Conservation (phyloP, 768 basidiomycete species). For the Lactarius evosmus region DNA sequence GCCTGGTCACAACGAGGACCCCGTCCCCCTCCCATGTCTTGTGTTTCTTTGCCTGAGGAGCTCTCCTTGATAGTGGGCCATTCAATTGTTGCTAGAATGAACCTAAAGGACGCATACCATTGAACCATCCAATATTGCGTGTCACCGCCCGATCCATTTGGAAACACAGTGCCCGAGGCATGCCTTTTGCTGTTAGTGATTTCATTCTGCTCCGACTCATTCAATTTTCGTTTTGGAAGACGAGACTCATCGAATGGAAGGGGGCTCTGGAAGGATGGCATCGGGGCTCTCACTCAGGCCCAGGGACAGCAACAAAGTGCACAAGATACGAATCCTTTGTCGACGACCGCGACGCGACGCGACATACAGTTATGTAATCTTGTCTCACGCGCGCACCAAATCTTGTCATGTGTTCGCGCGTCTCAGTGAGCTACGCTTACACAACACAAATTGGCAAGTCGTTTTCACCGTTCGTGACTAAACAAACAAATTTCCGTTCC, state of each 20-base stretch:
- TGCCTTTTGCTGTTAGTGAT: constrained; percentile 29
- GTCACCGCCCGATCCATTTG: constrained; percentile 24
- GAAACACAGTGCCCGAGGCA: constrained; percentile 20
- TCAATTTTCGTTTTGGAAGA: constrained; percentile 30
- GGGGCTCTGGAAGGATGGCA: constrained; percentile 25
- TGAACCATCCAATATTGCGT: constrained; percentile 73
- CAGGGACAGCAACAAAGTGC: neutral
- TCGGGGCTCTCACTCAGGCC: neutral
- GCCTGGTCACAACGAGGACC: constrained; percentile 50
- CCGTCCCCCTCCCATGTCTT: constrained; percentile 90
- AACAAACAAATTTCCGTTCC: neutral
- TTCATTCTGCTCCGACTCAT: constrained; percentile 24
- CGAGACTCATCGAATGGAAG: constrained; percentile 7
- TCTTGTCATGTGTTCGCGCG: neutral
- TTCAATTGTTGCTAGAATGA: neutral
- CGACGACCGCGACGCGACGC: constrained; percentile 22
- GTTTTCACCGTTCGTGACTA: neutral
- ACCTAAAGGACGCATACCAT: constrained; percentile 45
- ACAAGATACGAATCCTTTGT: neutral
- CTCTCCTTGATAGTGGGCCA: constrained; percentile 46
- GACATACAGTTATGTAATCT: constrained; percentile 15
- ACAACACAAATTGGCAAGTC: neutral
- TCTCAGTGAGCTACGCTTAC: too few species aligned
- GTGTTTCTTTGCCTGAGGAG: constrained; percentile 73
- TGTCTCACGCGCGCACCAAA: neutral